A percentile compares a stretch with the other conserved stretches of the same genome.
Evolutionary conservation across 768 basidiomycete species (phyloP).

Genomic region (Boletus reticulatus): DNA sequence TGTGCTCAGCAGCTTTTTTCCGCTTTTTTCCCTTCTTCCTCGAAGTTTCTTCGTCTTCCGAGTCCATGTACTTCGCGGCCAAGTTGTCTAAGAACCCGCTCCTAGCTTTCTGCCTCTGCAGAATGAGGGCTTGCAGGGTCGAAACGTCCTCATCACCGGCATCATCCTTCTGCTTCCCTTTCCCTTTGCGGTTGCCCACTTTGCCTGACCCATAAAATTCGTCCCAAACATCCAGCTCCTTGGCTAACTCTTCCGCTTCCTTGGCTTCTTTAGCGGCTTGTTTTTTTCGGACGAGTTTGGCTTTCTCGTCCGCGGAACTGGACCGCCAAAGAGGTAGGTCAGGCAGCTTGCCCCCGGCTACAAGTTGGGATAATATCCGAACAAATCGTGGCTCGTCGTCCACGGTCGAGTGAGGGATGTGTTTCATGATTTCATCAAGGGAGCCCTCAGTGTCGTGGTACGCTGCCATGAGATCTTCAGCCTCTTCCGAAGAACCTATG

Average conservation of each 20-base stretch:
- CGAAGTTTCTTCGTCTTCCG: slow-evolving; percentile 29
- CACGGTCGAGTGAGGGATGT: slow-evolving; percentile 81
- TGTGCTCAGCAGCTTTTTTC: slow-evolving; percentile 32
- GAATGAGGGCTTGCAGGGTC: slow-evolving; percentile 75
- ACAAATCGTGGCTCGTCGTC: slow-evolving; percentile 88
- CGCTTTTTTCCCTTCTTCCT: slow-evolving; percentile 54
- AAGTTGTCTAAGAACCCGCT: slow-evolving; percentile 73
- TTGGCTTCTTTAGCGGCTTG: slow-evolving; percentile 73
- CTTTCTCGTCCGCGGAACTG: slow-evolving; percentile 77
- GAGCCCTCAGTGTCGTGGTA: slow-evolving; percentile 73
- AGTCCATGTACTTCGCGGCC: slow-evolving; percentile 69
- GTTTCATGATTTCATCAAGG: slow-evolving; percentile 77
- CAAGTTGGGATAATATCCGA: slow-evolving; percentile 60
- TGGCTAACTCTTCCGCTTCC: slow-evolving; percentile 83
- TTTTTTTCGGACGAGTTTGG: slow-evolving; percentile 69
- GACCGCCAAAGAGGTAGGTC: slow-evolving; percentile 61
- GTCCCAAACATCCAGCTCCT: slow-evolving; percentile 91
- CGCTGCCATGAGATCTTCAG: slow-evolving; percentile 71
- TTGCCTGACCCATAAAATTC: slow-evolving; percentile 86
- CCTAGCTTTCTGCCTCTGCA: slow-evolving; percentile 69
- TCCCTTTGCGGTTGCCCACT: slow-evolving; percentile 53
- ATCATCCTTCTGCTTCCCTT: slow-evolving; percentile 46
- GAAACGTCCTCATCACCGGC: slow-evolving; percentile 55
- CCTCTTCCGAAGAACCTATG: slow-evolving; percentile 83
- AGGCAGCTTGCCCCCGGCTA: slow-evolving; percentile 58